phyloP scores from a whole-genome alignment of 768 basidiomycete species.

The Lyophyllum shimeji region DNA sequence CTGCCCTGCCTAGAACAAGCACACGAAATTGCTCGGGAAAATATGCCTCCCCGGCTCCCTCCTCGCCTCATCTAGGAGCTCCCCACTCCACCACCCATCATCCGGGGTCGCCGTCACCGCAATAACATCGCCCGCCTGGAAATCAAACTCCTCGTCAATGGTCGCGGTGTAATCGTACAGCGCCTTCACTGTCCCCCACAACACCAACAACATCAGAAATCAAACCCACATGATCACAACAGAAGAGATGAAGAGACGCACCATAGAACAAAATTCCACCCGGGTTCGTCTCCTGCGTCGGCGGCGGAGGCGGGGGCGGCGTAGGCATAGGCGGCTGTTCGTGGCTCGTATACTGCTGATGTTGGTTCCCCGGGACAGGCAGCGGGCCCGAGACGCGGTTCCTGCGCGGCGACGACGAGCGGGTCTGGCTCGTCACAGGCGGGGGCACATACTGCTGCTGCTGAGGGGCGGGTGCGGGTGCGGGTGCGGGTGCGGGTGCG shows the following conservation, averaged over 20 bases:
- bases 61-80: constrained; percentile 72
- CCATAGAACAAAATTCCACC: constrained; percentile 80
- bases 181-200: constrained; percentile 64
- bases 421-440: neutral
- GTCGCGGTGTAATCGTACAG: constrained; percentile 85
- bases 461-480: constrained; percentile 27
- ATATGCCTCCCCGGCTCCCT: constrained; percentile 70
- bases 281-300: constrained; percentile 10
- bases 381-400: constrained; percentile 16
- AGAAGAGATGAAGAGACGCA: constrained; percentile 41
- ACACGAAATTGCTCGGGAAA: constrained; percentile 89
- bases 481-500: neutral
- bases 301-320: constrained; percentile 26
- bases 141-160: constrained; percentile 93
- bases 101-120: constrained; percentile 93
- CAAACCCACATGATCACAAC: neutral
- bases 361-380: constrained; percentile 10
- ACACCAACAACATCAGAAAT: constrained; percentile 9
- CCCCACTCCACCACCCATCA: constrained; percentile 98
- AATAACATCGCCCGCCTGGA: constrained; percentile 94
- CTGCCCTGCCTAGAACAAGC: constrained; percentile 70
- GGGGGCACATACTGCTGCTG: constrained; percentile 1
- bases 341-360: neutral
- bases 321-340: constrained; percentile 19
- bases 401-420: neutral